Percentiles rank a stretch among this genome's conserved stretches.
These are phyloP conservation scores for Gossypium anomalum DNA, from an alignment of 345 rosid species.

Conservation along the genomic window DNA sequence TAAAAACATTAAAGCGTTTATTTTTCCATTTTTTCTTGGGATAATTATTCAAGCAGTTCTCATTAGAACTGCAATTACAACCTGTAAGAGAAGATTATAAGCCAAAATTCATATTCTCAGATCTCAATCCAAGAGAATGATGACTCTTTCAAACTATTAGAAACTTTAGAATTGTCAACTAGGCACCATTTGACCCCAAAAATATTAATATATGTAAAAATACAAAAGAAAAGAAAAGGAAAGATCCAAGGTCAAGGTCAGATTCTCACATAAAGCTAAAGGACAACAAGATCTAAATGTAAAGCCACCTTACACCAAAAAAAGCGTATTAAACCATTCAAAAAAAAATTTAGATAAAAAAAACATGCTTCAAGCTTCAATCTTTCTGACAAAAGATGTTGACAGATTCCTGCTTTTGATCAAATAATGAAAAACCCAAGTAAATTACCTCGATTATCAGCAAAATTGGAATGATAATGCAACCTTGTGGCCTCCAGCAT, in stretches of 20 bases:
- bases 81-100: not conserved
- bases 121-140: not conserved
- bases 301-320: slow-evolving; percentile 24
- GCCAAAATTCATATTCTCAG: not conserved
- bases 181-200: slow-evolving; percentile 9
- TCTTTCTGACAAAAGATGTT: not conserved
- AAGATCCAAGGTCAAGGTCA: slow-evolving; percentile 25
- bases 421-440: not conserved
- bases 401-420: not conserved
- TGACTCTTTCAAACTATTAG: not conserved
- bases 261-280: slow-evolving; percentile 26
- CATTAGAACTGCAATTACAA: not conserved
- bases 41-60: not conserved
- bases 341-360: not conserved
- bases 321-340: slow-evolving; percentile 22
- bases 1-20: not conserved
- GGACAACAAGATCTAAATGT: slow-evolving; percentile 22
- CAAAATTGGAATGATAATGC: slow-evolving; percentile 94
- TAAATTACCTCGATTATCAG: slow-evolving; percentile 71
- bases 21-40: not conserved
- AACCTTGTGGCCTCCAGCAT: slow-evolving; percentile 87
- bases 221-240: slow-evolving; percentile 17
- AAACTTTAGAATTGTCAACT: slow-evolving; percentile 15
- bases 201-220: not conserved
- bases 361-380: slow-evolving; percentile 9